These are phyloP conservation scores for Datura wrightii DNA, from an alignment of 257 asterid species.

Conservation along the genomic window DNA sequence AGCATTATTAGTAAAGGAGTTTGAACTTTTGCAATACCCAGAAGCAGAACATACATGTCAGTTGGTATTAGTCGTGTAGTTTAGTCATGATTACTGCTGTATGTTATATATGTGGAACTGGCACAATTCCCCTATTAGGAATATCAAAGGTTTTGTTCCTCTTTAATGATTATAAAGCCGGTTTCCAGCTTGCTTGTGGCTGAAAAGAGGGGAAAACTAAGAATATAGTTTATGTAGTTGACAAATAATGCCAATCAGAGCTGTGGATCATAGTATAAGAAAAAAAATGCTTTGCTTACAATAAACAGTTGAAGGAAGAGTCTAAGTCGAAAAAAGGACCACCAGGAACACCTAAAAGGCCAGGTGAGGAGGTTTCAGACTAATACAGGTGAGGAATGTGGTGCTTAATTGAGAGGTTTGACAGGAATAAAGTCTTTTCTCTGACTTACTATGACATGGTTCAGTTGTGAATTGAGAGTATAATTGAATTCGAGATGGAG, in stretches of 20 bases:
- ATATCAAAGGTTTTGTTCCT: not conserved
- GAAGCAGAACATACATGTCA: slow-evolving; percentile 1
- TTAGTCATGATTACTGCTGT: not conserved
- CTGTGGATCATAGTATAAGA: not conserved
- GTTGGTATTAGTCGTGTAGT: not conserved
- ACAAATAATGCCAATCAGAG: not conserved
- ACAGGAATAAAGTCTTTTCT: not conserved
- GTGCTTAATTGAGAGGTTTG: not conserved
- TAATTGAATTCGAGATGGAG: not conserved
- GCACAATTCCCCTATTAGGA: not conserved
- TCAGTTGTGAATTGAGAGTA: not conserved
- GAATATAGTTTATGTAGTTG: not conserved
- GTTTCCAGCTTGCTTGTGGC: not conserved
- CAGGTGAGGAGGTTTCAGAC: not conserved
- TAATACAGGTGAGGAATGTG: not conserved
- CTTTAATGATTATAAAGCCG: not conserved
- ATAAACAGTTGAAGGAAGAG: slow-evolving; percentile 10
- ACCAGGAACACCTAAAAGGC: not conserved
- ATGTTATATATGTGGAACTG: not conserved
- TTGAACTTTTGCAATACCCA: not conserved
- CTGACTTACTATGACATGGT: not conserved
- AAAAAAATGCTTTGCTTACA: not conserved
- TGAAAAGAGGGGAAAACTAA: not conserved
- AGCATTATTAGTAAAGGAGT: not conserved
- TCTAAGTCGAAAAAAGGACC: not conserved